A percentile compares a stretch with the other conserved stretches of the same genome.
phyloP scores from a whole-genome alignment of 768 basidiomycete genomes.

The Russula brevipes region DNA sequence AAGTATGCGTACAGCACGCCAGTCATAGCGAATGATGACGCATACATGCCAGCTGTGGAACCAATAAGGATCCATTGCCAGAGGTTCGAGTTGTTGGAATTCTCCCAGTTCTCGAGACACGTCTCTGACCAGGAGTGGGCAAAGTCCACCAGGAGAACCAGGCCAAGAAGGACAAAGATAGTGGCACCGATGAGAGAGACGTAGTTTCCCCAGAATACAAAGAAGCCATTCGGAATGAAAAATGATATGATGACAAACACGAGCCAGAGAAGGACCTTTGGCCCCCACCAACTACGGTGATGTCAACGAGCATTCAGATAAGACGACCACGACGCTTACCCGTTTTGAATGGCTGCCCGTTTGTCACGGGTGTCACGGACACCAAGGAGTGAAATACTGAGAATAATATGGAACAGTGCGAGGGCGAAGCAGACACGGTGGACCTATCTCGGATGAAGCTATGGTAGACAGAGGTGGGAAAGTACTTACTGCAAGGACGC shows the following conservation, averaged over 20 bases:
- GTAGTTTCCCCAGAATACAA: constrained; percentile 98
- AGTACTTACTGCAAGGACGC: constrained; percentile 79
- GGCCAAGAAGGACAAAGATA: constrained; percentile 92
- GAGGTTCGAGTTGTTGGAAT: constrained; percentile 64
- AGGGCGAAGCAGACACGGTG: constrained; percentile 97
- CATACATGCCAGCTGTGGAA: constrained; percentile 87
- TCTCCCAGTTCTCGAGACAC: constrained; percentile 94
- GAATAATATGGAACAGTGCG: constrained; percentile 77
- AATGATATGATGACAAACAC: constrained; percentile 77
- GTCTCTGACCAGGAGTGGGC: constrained; percentile 98
- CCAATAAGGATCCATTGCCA: constrained; percentile 97
- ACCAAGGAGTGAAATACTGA: constrained; percentile 76
- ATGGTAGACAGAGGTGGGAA: background rate
- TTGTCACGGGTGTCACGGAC: constrained; percentile 88
- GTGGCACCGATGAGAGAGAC: constrained; percentile 87
- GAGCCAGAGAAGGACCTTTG: constrained; percentile 88
- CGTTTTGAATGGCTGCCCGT: constrained; percentile 94
- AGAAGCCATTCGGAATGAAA: constrained; percentile 95
- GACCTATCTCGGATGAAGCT: constrained; percentile 44
- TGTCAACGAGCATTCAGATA: constrained; percentile 10
- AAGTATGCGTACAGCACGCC: constrained; percentile 90
- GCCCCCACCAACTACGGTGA: constrained; percentile 88
- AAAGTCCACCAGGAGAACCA: constrained; percentile 96
- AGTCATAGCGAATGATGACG: constrained; percentile 77
- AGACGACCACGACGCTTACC: constrained; percentile 44